Evolutionary conservation across 2,329 filamentous ascomycete genomes (phyloP), one percentile per base, ranked within the genome.

Genomic region (Alternaria sp.): DNA sequence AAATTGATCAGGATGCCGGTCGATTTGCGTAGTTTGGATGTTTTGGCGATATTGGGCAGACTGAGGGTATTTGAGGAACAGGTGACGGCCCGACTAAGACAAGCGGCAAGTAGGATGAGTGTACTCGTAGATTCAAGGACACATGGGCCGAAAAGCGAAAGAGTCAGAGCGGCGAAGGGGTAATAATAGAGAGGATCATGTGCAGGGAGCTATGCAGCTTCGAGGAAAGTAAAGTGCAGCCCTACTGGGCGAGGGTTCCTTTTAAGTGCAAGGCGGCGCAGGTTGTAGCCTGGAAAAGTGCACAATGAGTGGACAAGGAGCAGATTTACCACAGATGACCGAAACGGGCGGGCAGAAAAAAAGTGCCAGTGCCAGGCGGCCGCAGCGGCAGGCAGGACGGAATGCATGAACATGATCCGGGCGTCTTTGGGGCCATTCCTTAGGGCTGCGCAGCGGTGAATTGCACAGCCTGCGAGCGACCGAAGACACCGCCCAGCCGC

Each of bases 241-340:
- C 64, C 62, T 73, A 67, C 69, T 66, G 71, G 73, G 64, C 67
- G 58, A 58, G 55, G 65, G 55, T 53, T 58, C 60, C 63, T 71
- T 50, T 76, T 76, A 74, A 72, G 72, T 71, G 70, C 55, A 64
- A 64, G 67, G 65, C 60, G 66, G 71, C 64, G 65, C 65, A 66
- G 70, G 72, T 57, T 74, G 76, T 66, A 78, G 76, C 75, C 76
- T 78, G 74, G 68, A 74, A 68, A 69, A 67, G 67, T 54, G 66
- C 62, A 65, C 71, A 70, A 69, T 58, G 55, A 70, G 60, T 68
- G 67, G 70, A 65, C 68, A 50, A 58, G 58, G 62, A 63, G 51
- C 56, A 60, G 64, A 62, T 64, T 60, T 63, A 64, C 47, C 53
- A 69, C 55, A 58, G 33, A 67, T 61, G 21, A 64, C 55, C 57